Base-by-base conservation (phyloP, 331 rosid species). In the Malus hybrid region DNA sequence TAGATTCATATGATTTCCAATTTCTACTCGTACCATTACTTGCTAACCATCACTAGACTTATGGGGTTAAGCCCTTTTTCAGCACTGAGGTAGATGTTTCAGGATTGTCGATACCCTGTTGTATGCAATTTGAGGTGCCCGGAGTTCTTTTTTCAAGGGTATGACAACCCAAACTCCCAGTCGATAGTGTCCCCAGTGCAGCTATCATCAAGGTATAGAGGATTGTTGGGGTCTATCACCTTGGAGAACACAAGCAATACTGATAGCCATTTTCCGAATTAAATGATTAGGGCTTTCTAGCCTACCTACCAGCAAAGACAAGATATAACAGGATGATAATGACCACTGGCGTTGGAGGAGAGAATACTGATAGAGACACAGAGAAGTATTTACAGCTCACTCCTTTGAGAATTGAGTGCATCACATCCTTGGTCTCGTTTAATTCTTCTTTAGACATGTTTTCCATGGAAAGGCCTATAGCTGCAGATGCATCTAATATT, bases 161-260 rank as follows among this genome's bases (percentile, higher is more conserved):
- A 80, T 24, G 82, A 42, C 69, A 83, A 86, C 79, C 89, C 90
- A 52, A 88, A 85, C 73, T 89, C 94, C 98, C 97, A 93, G 80
- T 88, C 95, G 76, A 93, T 87, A 80, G 83, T 80, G 76, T 86
- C 93, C 72, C 78, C 91, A 48, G 33, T 65, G 85, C 84, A 89
- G 83, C 93, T 91, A 73, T 91, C 97, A 73, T 93, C 98, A 80
- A 91, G 95, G 82, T 90, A 90, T 65, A 93, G 76, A 76, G 96
- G 97, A 87, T 91, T 93, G 82, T 90, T 83, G 34, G 97, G 98
- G 84, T 93, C 98, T 74, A 93, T 86, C 65, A 91, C 89, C 90
- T 82, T 91, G 71, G 98, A 93, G 83, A 93, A 87, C 67, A 72
- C 89, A 86, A 79, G 98, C 98, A 81, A 93, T 77, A 76, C 64